A percentile compares a stretch with the other conserved stretches of the same genome.
These are phyloP conservation scores for Blastomyces percursus DNA, from an alignment of 2,329 filamentous ascomycete genomes.

Conservation along the genomic window DNA sequence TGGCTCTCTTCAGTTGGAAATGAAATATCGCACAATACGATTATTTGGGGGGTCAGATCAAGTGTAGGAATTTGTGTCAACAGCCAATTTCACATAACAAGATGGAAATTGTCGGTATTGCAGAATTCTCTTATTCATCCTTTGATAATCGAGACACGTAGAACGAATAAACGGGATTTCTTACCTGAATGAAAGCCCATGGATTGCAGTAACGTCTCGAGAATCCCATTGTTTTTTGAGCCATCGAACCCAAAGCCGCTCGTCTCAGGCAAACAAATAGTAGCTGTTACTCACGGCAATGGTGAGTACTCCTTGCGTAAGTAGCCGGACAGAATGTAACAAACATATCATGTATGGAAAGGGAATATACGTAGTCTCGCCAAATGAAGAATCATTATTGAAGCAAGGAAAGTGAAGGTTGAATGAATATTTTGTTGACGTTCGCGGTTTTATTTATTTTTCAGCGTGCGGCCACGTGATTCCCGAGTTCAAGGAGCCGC, in stretches of 20 bases:
- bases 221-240: background rate
- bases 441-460: too few relatives aligned
- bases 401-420: background rate
- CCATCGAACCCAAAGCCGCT: background rate
- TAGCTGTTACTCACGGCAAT: background rate
- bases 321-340: background rate
- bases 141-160: slow-evolving; percentile 6
- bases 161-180: background rate
- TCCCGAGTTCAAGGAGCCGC: background rate
- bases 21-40: too few relatives aligned
- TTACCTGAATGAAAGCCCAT: background rate
- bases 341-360: background rate
- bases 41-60: slow-evolving; percentile 29
- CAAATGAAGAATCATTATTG: background rate
- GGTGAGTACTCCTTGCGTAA: background rate
- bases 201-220: background rate
- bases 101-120: slow-evolving; percentile 36
- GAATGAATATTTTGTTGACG: background rate
- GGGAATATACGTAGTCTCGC: background rate
- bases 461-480: background rate
- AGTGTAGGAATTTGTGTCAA: slow-evolving; percentile 36
- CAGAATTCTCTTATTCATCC: slow-evolving; percentile 38
- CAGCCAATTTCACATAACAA: slow-evolving; percentile 31
- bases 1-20: background rate
- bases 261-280: background rate